phyloP scores from a whole-genome alignment of 306 rosid species.

The Rosa chinensis region DNA sequence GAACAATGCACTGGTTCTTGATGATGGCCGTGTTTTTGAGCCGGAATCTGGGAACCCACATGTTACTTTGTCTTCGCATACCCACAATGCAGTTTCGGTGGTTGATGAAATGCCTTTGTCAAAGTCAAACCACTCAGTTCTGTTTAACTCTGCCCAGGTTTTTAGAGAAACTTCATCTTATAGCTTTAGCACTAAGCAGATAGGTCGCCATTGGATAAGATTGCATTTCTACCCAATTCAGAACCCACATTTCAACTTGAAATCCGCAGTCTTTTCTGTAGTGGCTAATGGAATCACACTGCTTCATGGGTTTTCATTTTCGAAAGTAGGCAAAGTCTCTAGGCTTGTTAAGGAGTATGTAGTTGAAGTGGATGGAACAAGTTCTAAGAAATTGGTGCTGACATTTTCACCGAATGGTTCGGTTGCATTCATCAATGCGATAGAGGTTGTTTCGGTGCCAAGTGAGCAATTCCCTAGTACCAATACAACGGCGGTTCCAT shows the following conservation, averaged over 20 bases:
- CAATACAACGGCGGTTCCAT: constrained; percentile 28
- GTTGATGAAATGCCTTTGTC: neutral
- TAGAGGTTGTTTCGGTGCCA: constrained; percentile 32
- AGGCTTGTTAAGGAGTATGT: constrained; percentile 29
- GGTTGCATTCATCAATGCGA: constrained; percentile 38
- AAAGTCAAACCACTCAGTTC: constrained; percentile 8
- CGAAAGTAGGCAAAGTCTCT: neutral
- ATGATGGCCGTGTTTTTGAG: constrained; percentile 42
- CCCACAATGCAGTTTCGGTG: constrained; percentile 19
- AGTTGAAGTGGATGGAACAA: constrained; percentile 24
- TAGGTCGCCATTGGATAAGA: constrained; percentile 38
- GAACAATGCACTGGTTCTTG: constrained; percentile 24
- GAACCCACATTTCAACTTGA: constrained; percentile 27
- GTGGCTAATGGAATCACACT: constrained; percentile 35
- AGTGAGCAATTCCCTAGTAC: constrained; percentile 20
- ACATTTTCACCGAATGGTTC: constrained; percentile 36
- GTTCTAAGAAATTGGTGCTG: constrained; percentile 17
- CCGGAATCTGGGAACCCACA: constrained; percentile 31
- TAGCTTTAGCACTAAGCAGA: constrained; percentile 24
- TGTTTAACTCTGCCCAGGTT: constrained; percentile 35
- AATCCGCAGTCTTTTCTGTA: constrained; percentile 36
- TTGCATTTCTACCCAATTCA: constrained; percentile 34
- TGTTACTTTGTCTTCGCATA: constrained; percentile 21
- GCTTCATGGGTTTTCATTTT: constrained; percentile 31
- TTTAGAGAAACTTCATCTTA: constrained; percentile 27